phyloP scores from a whole-genome alignment of 768 basidiomycete genomes.

The Trametes meyenii region DNA sequence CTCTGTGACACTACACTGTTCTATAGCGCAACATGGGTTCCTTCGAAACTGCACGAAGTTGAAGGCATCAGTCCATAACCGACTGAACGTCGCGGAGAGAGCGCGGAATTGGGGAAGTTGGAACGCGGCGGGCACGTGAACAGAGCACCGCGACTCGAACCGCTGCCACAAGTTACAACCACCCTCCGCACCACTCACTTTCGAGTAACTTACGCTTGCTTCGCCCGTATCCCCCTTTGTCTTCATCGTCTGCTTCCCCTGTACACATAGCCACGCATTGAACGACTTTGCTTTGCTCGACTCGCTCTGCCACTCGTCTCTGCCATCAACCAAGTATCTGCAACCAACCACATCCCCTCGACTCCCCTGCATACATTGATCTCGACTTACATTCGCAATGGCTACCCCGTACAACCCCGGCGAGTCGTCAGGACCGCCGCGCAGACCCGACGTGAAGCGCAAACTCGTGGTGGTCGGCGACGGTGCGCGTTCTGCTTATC shows the following conservation, averaged over 20 bases:
- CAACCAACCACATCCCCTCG: not conserved
- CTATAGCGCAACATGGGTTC: slow-evolving; percentile 18
- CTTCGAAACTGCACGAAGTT: not conserved
- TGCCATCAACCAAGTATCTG: not conserved
- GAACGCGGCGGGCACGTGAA: slow-evolving; percentile 14
- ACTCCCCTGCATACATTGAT: not conserved
- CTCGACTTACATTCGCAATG: slow-evolving; percentile 2
- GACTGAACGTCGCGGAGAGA: not conserved
- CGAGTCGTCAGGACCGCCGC: slow-evolving; percentile 28
- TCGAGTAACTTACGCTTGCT: not conserved
- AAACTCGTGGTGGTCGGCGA: slow-evolving; percentile 91
- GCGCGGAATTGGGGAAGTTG: not conserved
- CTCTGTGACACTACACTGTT: slow-evolving; percentile 24
- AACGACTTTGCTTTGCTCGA: not conserved
- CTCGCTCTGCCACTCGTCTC: not conserved
- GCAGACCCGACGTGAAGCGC: slow-evolving; percentile 79
- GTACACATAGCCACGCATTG: not conserved
- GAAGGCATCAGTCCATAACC: not conserved
- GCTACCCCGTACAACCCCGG: slow-evolving; percentile 22
- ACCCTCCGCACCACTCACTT: not conserved
- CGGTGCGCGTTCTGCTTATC: slow-evolving; percentile 52
- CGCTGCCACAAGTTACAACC: not conserved
- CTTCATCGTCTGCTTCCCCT: not conserved
- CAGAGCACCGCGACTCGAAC: slow-evolving; percentile 14
- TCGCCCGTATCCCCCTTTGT: not conserved